phyloP scores from a whole-genome alignment of 2,329 filamentous ascomycete genomes.

The Calonectria crousiana region DNA sequence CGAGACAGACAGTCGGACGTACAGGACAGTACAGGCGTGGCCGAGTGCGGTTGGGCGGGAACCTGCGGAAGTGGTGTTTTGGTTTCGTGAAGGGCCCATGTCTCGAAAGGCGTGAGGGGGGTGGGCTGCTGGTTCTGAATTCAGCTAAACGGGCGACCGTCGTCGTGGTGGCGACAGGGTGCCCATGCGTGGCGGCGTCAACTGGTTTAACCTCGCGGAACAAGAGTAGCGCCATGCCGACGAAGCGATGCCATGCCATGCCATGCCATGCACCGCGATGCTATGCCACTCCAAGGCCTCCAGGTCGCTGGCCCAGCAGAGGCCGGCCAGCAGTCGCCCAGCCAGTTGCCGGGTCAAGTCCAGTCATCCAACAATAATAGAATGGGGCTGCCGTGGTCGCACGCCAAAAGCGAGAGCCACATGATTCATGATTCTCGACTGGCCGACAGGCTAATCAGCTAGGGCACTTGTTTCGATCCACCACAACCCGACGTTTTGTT shows the following conservation, averaged over 20 bases:
- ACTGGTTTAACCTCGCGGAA: not conserved
- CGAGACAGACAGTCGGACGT: not conserved
- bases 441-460: not conserved
- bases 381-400: not conserved
- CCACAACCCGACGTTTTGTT: not conserved
- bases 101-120: not conserved
- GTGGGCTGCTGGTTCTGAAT: conserved; percentile 4
- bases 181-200: conserved; percentile 8
- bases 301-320: not conserved
- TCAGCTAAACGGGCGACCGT: conserved; percentile 6
- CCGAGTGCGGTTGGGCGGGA: conserved; percentile 37
- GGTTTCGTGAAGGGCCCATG: not conserved
- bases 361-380: not conserved
- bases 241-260: not conserved
- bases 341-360: not conserved
- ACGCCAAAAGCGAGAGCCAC: not conserved
- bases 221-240: conserved; percentile 5
- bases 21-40: conserved; percentile 26
- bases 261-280: not conserved
- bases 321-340: not conserved
- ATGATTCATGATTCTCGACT: not conserved
- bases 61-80: conserved; percentile 8
- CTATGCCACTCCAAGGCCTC: not conserved
- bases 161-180: conserved; percentile 5
- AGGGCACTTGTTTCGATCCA: conserved; percentile 6